These are phyloP conservation scores for Aureobasidium leucospermi DNA, from an alignment of 2,329 filamentous ascomycete genomes.

Conservation along the genomic window DNA sequence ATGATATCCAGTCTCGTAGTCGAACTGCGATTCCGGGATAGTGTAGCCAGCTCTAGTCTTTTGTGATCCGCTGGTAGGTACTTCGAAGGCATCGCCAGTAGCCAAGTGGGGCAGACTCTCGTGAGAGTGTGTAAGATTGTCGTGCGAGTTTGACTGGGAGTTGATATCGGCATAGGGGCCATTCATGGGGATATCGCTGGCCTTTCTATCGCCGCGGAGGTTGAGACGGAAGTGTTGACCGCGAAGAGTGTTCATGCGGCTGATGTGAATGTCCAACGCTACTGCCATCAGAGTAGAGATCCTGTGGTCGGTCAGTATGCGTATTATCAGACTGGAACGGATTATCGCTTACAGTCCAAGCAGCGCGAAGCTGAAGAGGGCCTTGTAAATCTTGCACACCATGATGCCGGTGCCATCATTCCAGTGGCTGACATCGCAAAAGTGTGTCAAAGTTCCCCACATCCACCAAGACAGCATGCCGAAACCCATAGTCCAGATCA, in stretches of 20 bases:
- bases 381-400: conserved; percentile 53
- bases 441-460: conserved; percentile 44
- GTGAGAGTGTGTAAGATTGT: conserved; percentile 7
- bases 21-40: conserved; percentile 36
- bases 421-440: conserved; percentile 46
- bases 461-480: conserved; percentile 48
- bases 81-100: conserved; percentile 27
- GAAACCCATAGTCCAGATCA: conserved; percentile 48
- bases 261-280: conserved; percentile 45
- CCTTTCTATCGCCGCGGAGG: conserved; percentile 17
- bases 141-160: conserved; percentile 14
- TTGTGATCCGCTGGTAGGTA: conserved; percentile 19
- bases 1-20: conserved; percentile 37
- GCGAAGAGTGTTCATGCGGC: conserved; percentile 35
- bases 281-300: conserved; percentile 41
- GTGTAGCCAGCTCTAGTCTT: conserved; percentile 26
- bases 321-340: neutral
- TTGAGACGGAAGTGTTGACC: conserved; percentile 45
- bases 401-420: conserved; percentile 47
- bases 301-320: conserved; percentile 19
- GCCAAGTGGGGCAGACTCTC: conserved; percentile 1
- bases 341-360: conserved; percentile 35
- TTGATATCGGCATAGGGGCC: conserved; percentile 23
- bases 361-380: conserved; percentile 50
- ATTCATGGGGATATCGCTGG: conserved; percentile 12